Percentiles rank a stretch among this genome's conserved stretches.
Conservation (phyloP, 2,329 filamentous ascomycete genomes). For the Hymenoscyphus infarciens region DNA sequence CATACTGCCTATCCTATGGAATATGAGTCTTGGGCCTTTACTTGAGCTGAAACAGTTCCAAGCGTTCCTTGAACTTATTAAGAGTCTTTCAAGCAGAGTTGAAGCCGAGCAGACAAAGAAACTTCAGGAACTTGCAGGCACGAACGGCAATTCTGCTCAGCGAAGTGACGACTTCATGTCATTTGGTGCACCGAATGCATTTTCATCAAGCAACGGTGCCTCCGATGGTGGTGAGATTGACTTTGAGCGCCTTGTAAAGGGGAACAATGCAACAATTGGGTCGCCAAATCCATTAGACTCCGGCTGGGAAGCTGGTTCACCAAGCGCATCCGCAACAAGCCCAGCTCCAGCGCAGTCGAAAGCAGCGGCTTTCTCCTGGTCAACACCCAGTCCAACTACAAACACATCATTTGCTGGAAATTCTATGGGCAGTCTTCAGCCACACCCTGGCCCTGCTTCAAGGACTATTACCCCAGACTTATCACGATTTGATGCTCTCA, state of each 20-base stretch:
- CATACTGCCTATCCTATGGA: slow-evolving; percentile 85
- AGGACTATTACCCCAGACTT: slow-evolving; percentile 59
- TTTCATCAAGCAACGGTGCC: slow-evolving; percentile 48
- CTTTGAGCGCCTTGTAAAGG: slow-evolving; percentile 88
- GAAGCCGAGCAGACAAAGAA: slow-evolving; percentile 88
- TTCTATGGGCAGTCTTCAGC: slow-evolving; percentile 35
- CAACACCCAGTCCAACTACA: slow-evolving; percentile 49
- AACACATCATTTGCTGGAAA: slow-evolving; percentile 22
- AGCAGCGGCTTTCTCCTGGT: slow-evolving; percentile 59
- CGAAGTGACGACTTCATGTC: slow-evolving; percentile 66
- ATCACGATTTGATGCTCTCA: slow-evolving; percentile 50
- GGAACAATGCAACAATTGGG: slow-evolving; percentile 44
- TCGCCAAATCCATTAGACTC: slow-evolving; percentile 42
- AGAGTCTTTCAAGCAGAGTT: slow-evolving; percentile 70
- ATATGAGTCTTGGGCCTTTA: slow-evolving; percentile 84
- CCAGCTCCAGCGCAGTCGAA: slow-evolving; percentile 37
- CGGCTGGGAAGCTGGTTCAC: slow-evolving; percentile 48
- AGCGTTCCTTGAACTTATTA: slow-evolving; percentile 85
- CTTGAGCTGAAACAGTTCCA: slow-evolving; percentile 86
- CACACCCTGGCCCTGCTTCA: slow-evolving; percentile 38
- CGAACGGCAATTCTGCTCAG: slow-evolving; percentile 46
- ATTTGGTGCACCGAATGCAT: slow-evolving; percentile 59
- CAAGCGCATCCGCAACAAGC: slow-evolving; percentile 31
- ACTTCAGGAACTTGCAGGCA: slow-evolving; percentile 74
- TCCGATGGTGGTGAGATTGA: slow-evolving; percentile 70